Conservation (phyloP, 1,284 basidiomycete genomes). For the Ceratobasidium sp. region DNA sequence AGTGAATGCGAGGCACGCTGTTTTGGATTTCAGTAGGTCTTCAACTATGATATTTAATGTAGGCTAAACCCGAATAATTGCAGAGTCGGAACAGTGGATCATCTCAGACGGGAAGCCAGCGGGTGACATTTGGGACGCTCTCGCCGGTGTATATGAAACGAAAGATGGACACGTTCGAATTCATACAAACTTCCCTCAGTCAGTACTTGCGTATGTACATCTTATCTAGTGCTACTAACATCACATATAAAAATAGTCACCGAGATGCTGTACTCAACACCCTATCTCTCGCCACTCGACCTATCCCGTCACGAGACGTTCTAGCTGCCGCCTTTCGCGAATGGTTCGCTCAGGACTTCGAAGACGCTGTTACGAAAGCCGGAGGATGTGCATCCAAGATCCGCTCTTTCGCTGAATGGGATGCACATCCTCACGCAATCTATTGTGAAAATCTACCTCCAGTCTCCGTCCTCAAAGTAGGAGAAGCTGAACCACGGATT, state of each 20-base stretch:
- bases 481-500: slow-evolving; percentile 62
- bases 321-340: slow-evolving; percentile 61
- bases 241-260: slow-evolving; percentile 59
- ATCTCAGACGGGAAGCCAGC: slow-evolving; percentile 60
- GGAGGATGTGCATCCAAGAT: slow-evolving; percentile 69
- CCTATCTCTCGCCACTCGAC: slow-evolving; percentile 57
- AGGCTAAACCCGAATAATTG: slow-evolving; percentile 2
- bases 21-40: slow-evolving; percentile 68
- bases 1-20: slow-evolving; percentile 70
- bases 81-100: slow-evolving; percentile 68
- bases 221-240: too few species aligned
- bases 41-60: not conserved
- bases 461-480: slow-evolving; percentile 63
- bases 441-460: slow-evolving; percentile 61
- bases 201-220: slow-evolving; percentile 49
- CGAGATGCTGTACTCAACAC: slow-evolving; percentile 67
- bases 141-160: slow-evolving; percentile 69
- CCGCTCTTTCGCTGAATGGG: slow-evolving; percentile 68
- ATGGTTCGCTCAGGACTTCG: slow-evolving; percentile 68
- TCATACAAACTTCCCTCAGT: slow-evolving; percentile 78
- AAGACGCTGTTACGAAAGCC: slow-evolving; percentile 63
- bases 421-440: slow-evolving; percentile 64
- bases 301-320: slow-evolving; percentile 53
- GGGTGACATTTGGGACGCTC: slow-evolving; percentile 63
- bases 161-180: slow-evolving; percentile 67